Conservation (phyloP, 768 basidiomycete species). For the Fomitopsis serialis region DNA sequence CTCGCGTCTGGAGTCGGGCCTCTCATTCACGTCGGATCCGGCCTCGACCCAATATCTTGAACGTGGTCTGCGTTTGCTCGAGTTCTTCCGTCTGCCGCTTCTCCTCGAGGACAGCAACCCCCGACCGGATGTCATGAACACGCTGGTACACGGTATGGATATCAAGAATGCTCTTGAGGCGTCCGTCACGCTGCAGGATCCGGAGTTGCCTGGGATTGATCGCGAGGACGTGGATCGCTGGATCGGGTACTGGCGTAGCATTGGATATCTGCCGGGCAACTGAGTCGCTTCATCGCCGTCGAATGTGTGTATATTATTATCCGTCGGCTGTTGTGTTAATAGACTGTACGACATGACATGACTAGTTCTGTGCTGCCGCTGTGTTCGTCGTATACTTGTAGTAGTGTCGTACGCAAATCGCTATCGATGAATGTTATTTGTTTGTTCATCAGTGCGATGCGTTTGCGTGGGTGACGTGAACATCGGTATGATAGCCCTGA, state of each 20-base stretch:
- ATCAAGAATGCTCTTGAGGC: background rate
- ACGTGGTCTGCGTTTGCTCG: conserved; percentile 9
- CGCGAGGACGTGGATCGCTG: conserved; percentile 6
- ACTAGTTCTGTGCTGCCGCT: background rate
- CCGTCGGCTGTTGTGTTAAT: background rate
- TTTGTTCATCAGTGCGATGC: too few species aligned
- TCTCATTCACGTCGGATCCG: background rate
- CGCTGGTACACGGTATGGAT: background rate
- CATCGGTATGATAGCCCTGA: too few species aligned
- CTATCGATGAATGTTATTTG: too few species aligned
- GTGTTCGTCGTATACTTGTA: too few species aligned
- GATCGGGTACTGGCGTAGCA: conserved; percentile 11
- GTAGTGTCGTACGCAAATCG: too few species aligned
- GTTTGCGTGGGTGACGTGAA: too few species aligned
- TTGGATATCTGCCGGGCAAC: conserved; percentile 6
- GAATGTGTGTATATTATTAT: background rate
- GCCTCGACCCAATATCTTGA: background rate
- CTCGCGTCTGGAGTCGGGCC: conserved; percentile 11
- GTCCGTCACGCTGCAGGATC: conserved; percentile 4
- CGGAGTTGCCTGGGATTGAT: background rate
- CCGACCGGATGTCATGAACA: background rate
- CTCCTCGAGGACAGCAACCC: background rate
- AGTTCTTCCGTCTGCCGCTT: conserved; percentile 13
- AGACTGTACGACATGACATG: background rate
- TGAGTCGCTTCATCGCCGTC: background rate